Percentiles rank a stretch among this genome's conserved stretches.
phyloP scores from a whole-genome alignment of 1,284 basidiomycete species.

The Cryptococcus jaspeensis region DNA sequence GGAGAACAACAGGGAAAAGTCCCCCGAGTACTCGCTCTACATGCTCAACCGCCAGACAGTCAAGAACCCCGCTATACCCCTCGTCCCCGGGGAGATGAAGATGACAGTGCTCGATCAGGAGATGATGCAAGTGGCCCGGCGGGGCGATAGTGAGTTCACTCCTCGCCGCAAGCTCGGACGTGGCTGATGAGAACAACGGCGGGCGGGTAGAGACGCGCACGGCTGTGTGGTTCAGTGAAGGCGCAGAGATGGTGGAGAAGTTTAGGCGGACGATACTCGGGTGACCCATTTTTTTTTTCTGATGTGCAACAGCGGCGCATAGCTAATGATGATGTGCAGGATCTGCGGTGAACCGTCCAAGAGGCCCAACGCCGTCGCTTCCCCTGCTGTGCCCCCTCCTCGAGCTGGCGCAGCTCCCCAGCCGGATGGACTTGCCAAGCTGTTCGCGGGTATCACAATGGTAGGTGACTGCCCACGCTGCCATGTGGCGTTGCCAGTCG shows the following conservation, averaged over 20 bases:
- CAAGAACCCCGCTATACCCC: slow-evolving; percentile 41
- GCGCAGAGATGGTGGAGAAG: slow-evolving; percentile 24
- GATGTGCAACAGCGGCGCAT: not conserved
- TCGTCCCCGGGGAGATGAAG: slow-evolving; percentile 46
- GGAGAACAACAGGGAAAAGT: slow-evolving; percentile 17
- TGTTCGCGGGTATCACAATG: slow-evolving; percentile 38
- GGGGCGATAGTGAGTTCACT: slow-evolving; percentile 41
- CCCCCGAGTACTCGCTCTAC: slow-evolving; percentile 43
- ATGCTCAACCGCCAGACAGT: slow-evolving; percentile 44
- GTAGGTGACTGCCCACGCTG: slow-evolving; percentile 9
- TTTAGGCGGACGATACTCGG: slow-evolving; percentile 33
- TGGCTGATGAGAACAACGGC: not conserved
- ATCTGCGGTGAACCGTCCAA: slow-evolving; percentile 41
- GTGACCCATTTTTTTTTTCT: slow-evolving; percentile 18
- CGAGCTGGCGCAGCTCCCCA: not conserved
- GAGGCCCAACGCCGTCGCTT: slow-evolving; percentile 12
- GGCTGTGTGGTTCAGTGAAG: slow-evolving; percentile 45
- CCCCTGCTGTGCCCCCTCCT: slow-evolving; percentile 2
- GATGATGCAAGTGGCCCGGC: slow-evolving; percentile 41
- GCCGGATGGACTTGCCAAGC: slow-evolving; percentile 36
- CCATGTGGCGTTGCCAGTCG: too few species aligned
- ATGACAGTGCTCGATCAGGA: slow-evolving; percentile 32
- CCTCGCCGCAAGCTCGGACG: not conserved
- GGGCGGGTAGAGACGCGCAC: slow-evolving; percentile 16
- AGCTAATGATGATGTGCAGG: slow-evolving; percentile 16